A percentile compares a stretch with the other conserved stretches of the same genome.
Evolutionary conservation across 192 early-diverging fungal genomes (phyloP).

Genomic region (Podila clonocystis): DNA sequence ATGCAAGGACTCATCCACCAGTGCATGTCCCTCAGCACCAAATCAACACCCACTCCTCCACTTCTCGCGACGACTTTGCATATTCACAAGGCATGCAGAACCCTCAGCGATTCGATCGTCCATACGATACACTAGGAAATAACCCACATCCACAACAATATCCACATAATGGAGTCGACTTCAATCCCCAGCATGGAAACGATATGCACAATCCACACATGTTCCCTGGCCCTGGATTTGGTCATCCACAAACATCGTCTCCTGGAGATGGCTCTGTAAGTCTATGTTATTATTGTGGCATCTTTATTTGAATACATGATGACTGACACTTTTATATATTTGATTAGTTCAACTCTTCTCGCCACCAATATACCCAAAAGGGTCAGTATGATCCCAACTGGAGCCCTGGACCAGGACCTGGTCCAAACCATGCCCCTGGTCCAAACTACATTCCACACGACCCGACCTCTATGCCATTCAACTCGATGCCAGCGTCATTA

Average conservation of each 20-base stretch:
- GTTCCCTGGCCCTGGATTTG: constrained; percentile 6
- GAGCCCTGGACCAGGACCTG: constrained; percentile 9
- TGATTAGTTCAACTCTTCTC: constrained; percentile 7
- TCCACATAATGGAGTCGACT: constrained; percentile 7
- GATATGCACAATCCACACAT: constrained; percentile 4
- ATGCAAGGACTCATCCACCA: constrained; percentile 35
- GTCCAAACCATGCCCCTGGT: not conserved
- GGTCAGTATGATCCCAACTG: constrained; percentile 24
- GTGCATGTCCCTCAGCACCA: constrained; percentile 16
- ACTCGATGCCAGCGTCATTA: constrained; percentile 9
- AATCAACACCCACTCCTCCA: constrained; percentile 13
- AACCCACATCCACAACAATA: constrained; percentile 11
- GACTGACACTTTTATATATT: not conserved
- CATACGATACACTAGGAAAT: constrained; percentile 11
- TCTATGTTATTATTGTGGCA: not conserved
- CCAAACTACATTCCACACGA: not conserved
- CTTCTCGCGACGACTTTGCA: constrained; percentile 32
- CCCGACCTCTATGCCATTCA: constrained; percentile 17
- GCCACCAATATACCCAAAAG: constrained; percentile 30
- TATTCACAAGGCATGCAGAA: constrained; percentile 20
- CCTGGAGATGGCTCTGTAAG: constrained; percentile 33
- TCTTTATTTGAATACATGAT: no score
- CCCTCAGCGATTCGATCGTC: constrained; percentile 12
- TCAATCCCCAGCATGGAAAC: constrained; percentile 6
- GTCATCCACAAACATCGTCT: constrained; percentile 5